Base-by-base conservation (phyloP, 306 rosid species). In the Dryas alaskensis region DNA sequence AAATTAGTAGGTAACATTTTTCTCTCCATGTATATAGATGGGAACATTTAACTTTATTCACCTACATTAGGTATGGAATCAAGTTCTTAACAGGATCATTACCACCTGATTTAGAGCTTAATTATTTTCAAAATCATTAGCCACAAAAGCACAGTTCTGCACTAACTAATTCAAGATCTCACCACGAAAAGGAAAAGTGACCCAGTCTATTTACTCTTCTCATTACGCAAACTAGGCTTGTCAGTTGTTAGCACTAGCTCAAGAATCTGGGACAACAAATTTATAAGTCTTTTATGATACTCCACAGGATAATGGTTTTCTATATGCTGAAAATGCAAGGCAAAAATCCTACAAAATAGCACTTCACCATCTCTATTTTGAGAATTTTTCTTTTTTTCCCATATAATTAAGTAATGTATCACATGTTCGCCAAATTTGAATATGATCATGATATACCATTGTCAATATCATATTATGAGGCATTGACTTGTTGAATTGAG, bases 41-140 rank as follows among this genome's bases (percentile, higher is more conserved):
- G 17, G 31, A 67, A 19, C 43, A 63, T 14, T 17, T 27, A 45
- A 13, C 51, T 45, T 51, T 6, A 40, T 60, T 63, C 7, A 40
- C 62, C 55, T 19, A 14, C 27, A 10, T 72, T 42, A n/a, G 62
- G 71, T 37, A 16, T 16, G 67, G 37, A 60, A 65, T 70, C 25
- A n/a, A 69, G 70, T 66, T 72, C 79, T 55, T 66, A 68, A 43
- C 46, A 67, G 55, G 82, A 77, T 82, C 90, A 76, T 75, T 75
- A 46, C 82, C 81, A 82, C 84, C 69, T 68, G 76, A 75, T 72
- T 73, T 61, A 79, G 63, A 52, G 75, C 57, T n/a, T 52, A 47
- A 55, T 7, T 42, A 55, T 7, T 42, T 8, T 10, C 65, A 42
- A 51, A 22, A 16, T 39, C 46, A 42, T n/a, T 40, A 52, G 67